Evolutionary conservation across 192 early-diverging fungal species (phyloP).

Genomic region (Backusella luteola): DNA sequence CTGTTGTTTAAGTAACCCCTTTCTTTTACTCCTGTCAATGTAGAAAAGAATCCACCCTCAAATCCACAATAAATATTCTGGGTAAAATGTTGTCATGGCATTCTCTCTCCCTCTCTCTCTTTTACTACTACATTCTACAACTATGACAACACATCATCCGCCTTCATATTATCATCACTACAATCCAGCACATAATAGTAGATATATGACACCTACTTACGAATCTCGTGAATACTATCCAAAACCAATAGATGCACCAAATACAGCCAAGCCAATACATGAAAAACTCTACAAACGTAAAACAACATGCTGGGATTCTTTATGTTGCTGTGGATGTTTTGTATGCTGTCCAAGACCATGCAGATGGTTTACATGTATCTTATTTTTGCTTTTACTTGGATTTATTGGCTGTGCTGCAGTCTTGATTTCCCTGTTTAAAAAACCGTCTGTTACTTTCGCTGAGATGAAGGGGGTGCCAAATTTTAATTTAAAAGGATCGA

Average conservation of each 20-base stretch:
- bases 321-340: conserved; percentile 38
- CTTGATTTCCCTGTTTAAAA: conserved; percentile 42
- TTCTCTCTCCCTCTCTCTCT: not conserved
- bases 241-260: not conserved
- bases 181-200: not conserved
- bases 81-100: not conserved
- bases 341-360: conserved; percentile 36
- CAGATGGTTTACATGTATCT: conserved; percentile 38
- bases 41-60: not conserved
- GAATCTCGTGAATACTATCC: not conserved
- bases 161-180: not conserved
- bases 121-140: not conserved
- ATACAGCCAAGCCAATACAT: not conserved
- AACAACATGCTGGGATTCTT: conserved; percentile 21
- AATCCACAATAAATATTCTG: not conserved
- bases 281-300: conserved; percentile 14
- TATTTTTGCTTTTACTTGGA: conserved; percentile 36
- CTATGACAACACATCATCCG: not conserved
- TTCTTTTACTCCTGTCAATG: not conserved
- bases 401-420: conserved; percentile 41
- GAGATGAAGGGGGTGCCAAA: conserved; percentile 12
- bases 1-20: not conserved
- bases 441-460: conserved; percentile 31
- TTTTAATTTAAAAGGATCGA: conserved; percentile 25
- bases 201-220: not conserved